A percentile compares a stretch with the other conserved stretches of the same genome.
Evolutionary conservation across 495 filamentous ascomycete species (phyloP).

Genomic region (Penicillium argentinense): DNA sequence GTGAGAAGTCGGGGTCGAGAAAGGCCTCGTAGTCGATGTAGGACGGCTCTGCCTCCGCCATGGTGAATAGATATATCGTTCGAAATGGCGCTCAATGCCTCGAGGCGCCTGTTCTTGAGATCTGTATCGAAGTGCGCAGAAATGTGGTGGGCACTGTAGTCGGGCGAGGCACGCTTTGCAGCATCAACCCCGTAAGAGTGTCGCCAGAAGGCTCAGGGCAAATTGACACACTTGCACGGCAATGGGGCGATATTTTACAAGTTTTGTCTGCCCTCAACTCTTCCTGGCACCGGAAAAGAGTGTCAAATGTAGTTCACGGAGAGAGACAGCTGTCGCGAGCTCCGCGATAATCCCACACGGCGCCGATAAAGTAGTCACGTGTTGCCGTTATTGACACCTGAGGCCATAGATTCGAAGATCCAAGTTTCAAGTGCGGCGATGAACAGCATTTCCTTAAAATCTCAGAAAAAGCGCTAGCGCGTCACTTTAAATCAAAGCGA

Average conservation of each 20-base stretch:
- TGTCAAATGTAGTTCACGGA: slow-evolving; percentile 3
- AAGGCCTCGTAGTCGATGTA: slow-evolving; percentile 98
- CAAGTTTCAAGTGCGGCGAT: slow-evolving; percentile 9
- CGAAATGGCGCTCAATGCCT: background rate
- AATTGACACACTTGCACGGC: too few relatives aligned
- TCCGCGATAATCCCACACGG: slow-evolving; percentile 23
- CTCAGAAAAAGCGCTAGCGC: too few relatives aligned
- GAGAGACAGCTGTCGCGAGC: slow-evolving; percentile 21
- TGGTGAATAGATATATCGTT: slow-evolving; percentile 8
- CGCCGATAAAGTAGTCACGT: slow-evolving; percentile 15
- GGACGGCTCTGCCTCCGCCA: slow-evolving; percentile 57
- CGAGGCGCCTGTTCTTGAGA: background rate
- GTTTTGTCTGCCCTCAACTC: background rate
- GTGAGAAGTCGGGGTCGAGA: slow-evolving; percentile 77
- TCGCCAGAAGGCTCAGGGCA: background rate
- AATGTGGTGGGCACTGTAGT: slow-evolving; percentile 1
- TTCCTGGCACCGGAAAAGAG: background rate
- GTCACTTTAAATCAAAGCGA: too few relatives aligned
- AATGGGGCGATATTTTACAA: too few relatives aligned
- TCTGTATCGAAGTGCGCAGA: too few relatives aligned
- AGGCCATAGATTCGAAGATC: background rate
- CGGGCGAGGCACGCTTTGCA: too few relatives aligned
- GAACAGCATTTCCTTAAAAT: too few relatives aligned
- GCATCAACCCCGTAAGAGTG: too few relatives aligned
- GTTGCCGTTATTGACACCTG: background rate